These are phyloP conservation scores for Coemansia sp. DNA, from an alignment of 192 early-diverging fungal genomes.

Conservation along the genomic window DNA sequence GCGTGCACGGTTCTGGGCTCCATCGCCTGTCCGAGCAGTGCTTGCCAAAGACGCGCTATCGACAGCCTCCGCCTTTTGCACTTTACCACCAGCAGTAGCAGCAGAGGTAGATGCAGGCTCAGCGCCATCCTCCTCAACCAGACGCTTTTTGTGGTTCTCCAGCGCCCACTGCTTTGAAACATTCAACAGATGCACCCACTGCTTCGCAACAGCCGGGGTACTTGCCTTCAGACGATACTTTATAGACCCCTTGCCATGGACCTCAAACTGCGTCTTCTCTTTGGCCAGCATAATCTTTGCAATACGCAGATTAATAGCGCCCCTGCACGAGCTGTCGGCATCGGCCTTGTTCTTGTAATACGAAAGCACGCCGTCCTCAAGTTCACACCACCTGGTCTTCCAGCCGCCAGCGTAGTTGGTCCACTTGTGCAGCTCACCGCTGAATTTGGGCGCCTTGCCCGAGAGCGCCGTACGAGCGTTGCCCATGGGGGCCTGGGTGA, in stretches of 20 bases:
- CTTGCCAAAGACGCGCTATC: slow-evolving; percentile 3
- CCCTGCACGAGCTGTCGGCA: slow-evolving; percentile 74
- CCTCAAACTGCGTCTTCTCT: slow-evolving; percentile 76
- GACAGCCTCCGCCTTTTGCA: slow-evolving; percentile 3
- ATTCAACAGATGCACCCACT: slow-evolving; percentile 78
- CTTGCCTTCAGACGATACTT: slow-evolving; percentile 71
- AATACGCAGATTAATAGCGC: slow-evolving; percentile 74
- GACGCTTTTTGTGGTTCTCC: slow-evolving; percentile 32
- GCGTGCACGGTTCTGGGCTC: slow-evolving; percentile 15
- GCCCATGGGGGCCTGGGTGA: slow-evolving; percentile 57
- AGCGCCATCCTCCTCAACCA: neutral
- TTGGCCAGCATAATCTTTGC: slow-evolving; percentile 65
- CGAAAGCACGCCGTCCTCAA: slow-evolving; percentile 77
- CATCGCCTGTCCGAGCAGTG: neutral
- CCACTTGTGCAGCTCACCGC: slow-evolving; percentile 73
- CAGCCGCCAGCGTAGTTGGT: slow-evolving; percentile 85
- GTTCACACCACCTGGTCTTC: slow-evolving; percentile 77
- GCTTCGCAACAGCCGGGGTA: slow-evolving; percentile 71
- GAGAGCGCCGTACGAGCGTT: slow-evolving; percentile 55
- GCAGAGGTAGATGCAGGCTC: slow-evolving; percentile 4
- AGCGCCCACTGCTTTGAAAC: slow-evolving; percentile 75
- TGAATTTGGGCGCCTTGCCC: slow-evolving; percentile 60
- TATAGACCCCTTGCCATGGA: slow-evolving; percentile 74
- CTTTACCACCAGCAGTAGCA: neutral
- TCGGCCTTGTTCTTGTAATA: slow-evolving; percentile 83